Evolutionary conservation across 345 rosid genomes (phyloP).

Genomic region (Dipteronia sinensis): DNA sequence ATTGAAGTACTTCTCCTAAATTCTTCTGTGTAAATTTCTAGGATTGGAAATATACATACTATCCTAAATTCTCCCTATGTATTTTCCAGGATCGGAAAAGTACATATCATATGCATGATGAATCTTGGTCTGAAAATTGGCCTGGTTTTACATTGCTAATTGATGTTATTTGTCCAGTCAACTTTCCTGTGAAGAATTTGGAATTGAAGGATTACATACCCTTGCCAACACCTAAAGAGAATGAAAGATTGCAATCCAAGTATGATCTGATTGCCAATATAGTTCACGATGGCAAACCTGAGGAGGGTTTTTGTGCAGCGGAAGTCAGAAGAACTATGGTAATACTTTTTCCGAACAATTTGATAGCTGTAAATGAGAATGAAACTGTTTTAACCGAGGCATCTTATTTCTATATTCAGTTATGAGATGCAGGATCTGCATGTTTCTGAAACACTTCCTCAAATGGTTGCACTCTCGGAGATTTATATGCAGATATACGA

Average conservation of each 20-base stretch:
- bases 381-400: background rate
- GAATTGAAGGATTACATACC: slow-evolving; percentile 95
- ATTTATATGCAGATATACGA: slow-evolving; percentile 97
- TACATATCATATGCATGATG: background rate
- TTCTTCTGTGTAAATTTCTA: too few species aligned
- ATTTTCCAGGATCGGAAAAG: too few species aligned
- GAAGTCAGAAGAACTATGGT: slow-evolving; percentile 94
- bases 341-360: slow-evolving; percentile 11
- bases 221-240: slow-evolving; percentile 62
- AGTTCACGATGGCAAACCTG: slow-evolving; percentile 98
- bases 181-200: slow-evolving; percentile 94
- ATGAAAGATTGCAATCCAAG: slow-evolving; percentile 63
- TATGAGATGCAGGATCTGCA: slow-evolving; percentile 99
- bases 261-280: slow-evolving; percentile 91
- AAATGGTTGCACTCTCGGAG: slow-evolving; percentile 96
- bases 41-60: too few species aligned
- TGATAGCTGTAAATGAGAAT: background rate
- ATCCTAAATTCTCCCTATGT: too few species aligned
- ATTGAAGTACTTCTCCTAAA: too few species aligned
- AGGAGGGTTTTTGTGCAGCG: slow-evolving; percentile 97
- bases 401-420: slow-evolving; percentile 43
- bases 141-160: slow-evolving; percentile 5
- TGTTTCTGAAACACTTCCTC: slow-evolving; percentile 95
- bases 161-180: slow-evolving; percentile 53
- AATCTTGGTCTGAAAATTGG: background rate